Evolutionary conservation across 306 rosid genomes (phyloP), one percentile per base, ranked within the genome.

Genomic region (Prunus davidiana): DNA sequence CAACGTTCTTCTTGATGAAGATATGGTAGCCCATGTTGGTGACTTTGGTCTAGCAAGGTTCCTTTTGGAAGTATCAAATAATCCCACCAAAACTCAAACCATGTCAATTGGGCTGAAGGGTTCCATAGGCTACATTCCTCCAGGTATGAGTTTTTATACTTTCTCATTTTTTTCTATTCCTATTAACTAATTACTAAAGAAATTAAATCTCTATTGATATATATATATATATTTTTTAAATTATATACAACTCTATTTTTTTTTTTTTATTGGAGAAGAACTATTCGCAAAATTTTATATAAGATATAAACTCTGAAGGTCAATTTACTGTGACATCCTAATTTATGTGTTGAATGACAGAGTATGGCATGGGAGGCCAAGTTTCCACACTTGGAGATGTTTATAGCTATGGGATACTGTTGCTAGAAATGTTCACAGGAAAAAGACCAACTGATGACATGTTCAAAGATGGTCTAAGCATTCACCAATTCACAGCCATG

Each of bases 21-120:
- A 81, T 60, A 78, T 84, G 79, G 83, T 84, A 22, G 85, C 79
- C 1, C 85, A 81, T 54, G 83, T 85, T 8, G 71, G 84, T n/a
- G 88, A 85, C 20, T 84, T 84, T 0, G 87, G 84, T 15, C 54
- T 84, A 50, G 82, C 80, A 49, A 84, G 34, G 16, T 24, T 84
- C 27, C 19, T 76, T 19, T 9, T 71, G 6, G 75, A 79, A 43
- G 71, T 73, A 71, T 51, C 85, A 18, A 66, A 58, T 41, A 24
- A 56, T 2, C 50, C 69, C 51, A 49, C 82, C 13, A 18, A 46
- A 38, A 12, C 1, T 9, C 78, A 78, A 43, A 67, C 56, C 2
- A n/a, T 73, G 27, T 41, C 82, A 54, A 18, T 54, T 6, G 65
- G 57, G 9, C 69, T 81, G 1, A 81, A 71, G 46, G 86, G 84